These are phyloP conservation scores for Carallia pectinifolia DNA, from an alignment of 345 rosid genomes.

Conservation along the genomic window DNA sequence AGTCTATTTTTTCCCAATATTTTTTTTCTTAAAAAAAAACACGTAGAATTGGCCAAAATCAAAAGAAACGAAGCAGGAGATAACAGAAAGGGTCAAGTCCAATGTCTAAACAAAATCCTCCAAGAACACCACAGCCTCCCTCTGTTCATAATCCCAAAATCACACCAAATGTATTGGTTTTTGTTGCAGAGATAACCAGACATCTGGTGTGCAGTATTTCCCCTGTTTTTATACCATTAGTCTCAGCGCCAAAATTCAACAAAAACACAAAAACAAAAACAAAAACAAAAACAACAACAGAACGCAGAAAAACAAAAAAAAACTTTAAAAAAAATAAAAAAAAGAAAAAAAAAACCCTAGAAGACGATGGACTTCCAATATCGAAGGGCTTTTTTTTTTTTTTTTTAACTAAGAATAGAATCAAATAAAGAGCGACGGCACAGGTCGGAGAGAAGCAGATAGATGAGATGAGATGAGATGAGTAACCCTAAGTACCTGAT, in stretches of 20 bases:
- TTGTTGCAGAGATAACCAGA: conserved; percentile 37
- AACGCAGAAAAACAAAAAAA: background rate
- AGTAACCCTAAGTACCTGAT: no score
- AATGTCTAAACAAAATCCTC: conserved; percentile 54
- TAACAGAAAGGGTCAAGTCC: conserved; percentile 51
- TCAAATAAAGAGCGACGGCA: no score
- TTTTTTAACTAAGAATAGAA: no score
- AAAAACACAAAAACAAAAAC: background rate
- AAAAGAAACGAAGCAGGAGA: background rate
- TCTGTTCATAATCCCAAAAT: conserved; percentile 65
- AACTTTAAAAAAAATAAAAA: background rate
- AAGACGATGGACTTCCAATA: no score
- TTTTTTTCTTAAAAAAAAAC: background rate
- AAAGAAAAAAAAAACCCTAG: background rate
- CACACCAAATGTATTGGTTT: conserved; percentile 40
- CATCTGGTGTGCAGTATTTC: conserved; percentile 40
- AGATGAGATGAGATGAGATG: background rate
- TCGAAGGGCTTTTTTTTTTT: no score
- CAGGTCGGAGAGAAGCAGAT: background rate
- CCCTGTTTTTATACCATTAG: conserved; percentile 36
- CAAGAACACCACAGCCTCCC: conserved; percentile 67
- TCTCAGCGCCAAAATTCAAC: background rate
- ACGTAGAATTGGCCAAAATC: background rate
- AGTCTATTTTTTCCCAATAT: background rate
- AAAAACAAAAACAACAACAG: background rate